These are phyloP conservation scores for Umbelopsis sp. DNA, from an alignment of 192 early-diverging fungal species.

Conservation along the genomic window DNA sequence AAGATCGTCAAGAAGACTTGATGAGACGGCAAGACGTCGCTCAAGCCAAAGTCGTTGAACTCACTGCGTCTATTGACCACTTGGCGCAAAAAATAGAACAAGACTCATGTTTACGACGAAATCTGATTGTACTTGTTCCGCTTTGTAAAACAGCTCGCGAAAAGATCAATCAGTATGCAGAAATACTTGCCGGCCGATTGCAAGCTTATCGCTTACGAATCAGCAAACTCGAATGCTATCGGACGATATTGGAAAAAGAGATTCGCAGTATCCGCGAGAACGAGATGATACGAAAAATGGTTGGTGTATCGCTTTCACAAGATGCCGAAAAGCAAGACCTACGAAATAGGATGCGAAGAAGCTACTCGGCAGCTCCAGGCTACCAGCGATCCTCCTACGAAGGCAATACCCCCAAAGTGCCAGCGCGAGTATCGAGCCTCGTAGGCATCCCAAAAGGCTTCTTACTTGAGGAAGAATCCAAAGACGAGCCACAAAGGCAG, in stretches of 20 bases:
- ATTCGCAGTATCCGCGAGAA: slow-evolving; percentile 36
- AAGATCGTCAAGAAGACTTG: neutral
- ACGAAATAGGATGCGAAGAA: slow-evolving; percentile 1
- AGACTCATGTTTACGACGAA: slow-evolving; percentile 62
- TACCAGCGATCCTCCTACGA: slow-evolving; percentile 2
- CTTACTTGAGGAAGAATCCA: neutral
- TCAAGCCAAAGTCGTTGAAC: neutral
- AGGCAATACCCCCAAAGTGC: neutral
- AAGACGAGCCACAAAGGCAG: neutral
- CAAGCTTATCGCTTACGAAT: slow-evolving; percentile 60
- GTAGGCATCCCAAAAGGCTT: slow-evolving; percentile 6
- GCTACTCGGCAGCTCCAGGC: slow-evolving; percentile 1
- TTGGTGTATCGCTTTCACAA: slow-evolving; percentile 10
- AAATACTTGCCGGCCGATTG: slow-evolving; percentile 56
- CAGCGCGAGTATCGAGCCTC: neutral
- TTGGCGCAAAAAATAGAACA: slow-evolving; percentile 54
- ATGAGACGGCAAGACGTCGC: slow-evolving; percentile 27
- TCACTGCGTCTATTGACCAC: slow-evolving; percentile 44
- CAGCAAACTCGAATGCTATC: slow-evolving; percentile 71
- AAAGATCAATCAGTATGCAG: slow-evolving; percentile 58
- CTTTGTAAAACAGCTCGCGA: slow-evolving; percentile 64
- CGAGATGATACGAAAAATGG: slow-evolving; percentile 24
- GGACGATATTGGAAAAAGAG: slow-evolving; percentile 68
- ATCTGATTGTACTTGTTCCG: slow-evolving; percentile 71
- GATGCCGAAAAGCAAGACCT: neutral